phyloP scores from a whole-genome alignment of 1,284 basidiomycete genomes.

The Anthracocystis panici-leucophaei region DNA sequence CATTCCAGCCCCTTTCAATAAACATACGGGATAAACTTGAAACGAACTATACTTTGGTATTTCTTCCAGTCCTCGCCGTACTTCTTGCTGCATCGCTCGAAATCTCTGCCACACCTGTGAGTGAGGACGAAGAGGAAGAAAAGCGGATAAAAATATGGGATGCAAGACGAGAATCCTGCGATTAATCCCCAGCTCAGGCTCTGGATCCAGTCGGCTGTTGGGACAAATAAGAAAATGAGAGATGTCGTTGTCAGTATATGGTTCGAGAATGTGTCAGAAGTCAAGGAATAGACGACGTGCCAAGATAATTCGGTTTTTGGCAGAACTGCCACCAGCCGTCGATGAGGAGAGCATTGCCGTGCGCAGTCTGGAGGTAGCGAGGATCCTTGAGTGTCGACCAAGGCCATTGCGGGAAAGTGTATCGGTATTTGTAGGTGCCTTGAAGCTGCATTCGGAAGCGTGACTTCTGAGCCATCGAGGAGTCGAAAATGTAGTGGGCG shows the following conservation, averaged over 20 bases:
- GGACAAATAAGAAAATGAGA: too few species aligned
- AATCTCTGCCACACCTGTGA: constrained; percentile 63
- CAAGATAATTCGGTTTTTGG: constrained; percentile 64
- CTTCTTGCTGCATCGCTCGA: constrained; percentile 82
- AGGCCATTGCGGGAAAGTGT: constrained; percentile 92
- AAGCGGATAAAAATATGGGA: constrained; percentile 84
- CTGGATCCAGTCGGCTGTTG: constrained; percentile 79
- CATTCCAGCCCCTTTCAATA: constrained; percentile 68
- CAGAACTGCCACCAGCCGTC: constrained; percentile 87
- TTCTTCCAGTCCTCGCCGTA: constrained; percentile 71
- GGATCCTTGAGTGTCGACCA: constrained; percentile 88
- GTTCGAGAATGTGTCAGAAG: too few species aligned
- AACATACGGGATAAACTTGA: constrained; percentile 83
- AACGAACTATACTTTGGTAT: constrained; percentile 76
- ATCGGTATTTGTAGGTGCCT: constrained; percentile 80
- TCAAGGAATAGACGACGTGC: too few species aligned
- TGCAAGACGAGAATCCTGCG: constrained; percentile 84
- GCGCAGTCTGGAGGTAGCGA: constrained; percentile 89
- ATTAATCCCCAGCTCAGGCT: constrained; percentile 88
- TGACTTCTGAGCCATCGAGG: constrained; percentile 96
- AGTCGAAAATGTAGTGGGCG: constrained; percentile 77
- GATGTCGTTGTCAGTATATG: too few species aligned
- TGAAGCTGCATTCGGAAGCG: constrained; percentile 96
- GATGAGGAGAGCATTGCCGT: constrained; percentile 88
- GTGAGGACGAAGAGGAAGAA: constrained; percentile 66